Evolutionary conservation across 2,329 filamentous ascomycete genomes (phyloP), one percentile per base, ranked within the genome.

Genomic region (Cytospora piceicola): DNA sequence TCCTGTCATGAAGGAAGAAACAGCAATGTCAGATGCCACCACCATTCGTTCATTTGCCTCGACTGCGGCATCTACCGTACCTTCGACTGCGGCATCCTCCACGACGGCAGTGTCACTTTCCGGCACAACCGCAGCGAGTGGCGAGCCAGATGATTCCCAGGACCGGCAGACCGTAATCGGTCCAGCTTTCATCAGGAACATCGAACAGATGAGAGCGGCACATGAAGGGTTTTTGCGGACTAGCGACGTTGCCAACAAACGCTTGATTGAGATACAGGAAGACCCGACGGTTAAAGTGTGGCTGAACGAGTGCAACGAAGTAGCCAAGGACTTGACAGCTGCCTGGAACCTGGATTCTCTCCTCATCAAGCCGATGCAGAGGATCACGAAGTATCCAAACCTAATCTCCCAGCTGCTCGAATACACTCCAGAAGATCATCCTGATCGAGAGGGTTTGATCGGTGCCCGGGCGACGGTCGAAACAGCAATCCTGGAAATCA

Each of bases 291-390:
- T 82, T 75, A 89, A 79, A 82, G 90, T 96, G 59, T 99, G 95
- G 95, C 83, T 98, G 58, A 90, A 90, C 66, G 94, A 97, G 77
- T 99, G 95, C 77, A 93, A 95, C 73, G 89, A 93, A 71, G 94
- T 94, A 73, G 94, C 94, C 15, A 91, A 93, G 71, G 95, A 97
- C 75, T 84, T 99, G 69, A 99, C 95, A 0, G 88, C 89, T 30
- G 94, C 95, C 0, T 99, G 95, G 95, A 92, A 96, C 76, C 78
- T 99, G 67, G 94, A 97, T 76, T 96, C 95, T 0, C 82, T 99
- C n/a, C 85, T 99, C 24, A 94, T 99, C 74, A 99, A 99, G 77
- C 95, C 95, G 1, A 94, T 96, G 76, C 95, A 99, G 78, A 88
- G 95, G 57, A 90, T 98, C 68, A 89, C 94, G 39, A 97, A 97